Percentiles rank a stretch among this genome's conserved stretches.
Conservation (phyloP, 352 stramenopile genomes). For the Phytophthora citrophthora region DNA sequence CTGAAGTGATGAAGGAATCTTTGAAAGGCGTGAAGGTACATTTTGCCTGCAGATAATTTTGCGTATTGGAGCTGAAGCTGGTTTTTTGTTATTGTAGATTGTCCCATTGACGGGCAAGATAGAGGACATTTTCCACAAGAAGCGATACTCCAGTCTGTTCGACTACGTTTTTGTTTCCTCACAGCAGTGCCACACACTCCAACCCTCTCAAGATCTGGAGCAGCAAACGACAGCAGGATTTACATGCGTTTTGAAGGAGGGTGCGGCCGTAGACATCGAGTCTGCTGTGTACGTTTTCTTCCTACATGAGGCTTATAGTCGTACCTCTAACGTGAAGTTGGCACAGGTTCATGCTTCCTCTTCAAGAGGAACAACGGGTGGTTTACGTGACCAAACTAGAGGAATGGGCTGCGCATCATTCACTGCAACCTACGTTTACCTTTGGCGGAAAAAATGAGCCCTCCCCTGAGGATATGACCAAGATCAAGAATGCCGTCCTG, state of each 20-base stretch:
- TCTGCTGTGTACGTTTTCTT: constrained; percentile 64
- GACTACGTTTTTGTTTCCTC: constrained; percentile 74
- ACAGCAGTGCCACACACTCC: constrained; percentile 62
- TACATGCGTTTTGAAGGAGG: constrained; percentile 46
- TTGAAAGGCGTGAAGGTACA: constrained; percentile 69
- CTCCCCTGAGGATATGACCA: constrained; percentile 50
- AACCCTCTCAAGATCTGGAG: constrained; percentile 31
- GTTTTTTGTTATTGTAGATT: constrained; percentile 40
- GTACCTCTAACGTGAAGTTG: background rate
- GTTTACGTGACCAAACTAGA: constrained; percentile 74
- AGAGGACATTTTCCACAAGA: constrained; percentile 66
- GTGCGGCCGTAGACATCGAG: constrained; percentile 67
- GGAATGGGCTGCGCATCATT: constrained; percentile 51
- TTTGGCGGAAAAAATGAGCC: constrained; percentile 37
- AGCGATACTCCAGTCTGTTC: constrained; percentile 66
- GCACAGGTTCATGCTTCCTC: constrained; percentile 70
- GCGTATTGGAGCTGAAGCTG: background rate
- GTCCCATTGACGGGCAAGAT: constrained; percentile 67
- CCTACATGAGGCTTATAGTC: background rate
- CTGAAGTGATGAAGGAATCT: constrained; percentile 52
- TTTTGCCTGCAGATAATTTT: background rate
- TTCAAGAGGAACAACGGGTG: constrained; percentile 71
- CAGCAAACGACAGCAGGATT: constrained; percentile 23
- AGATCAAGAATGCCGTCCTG: constrained; percentile 68
- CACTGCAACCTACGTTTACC: constrained; percentile 43